These are phyloP conservation scores for Meyerozyma elateridarum DNA, from an alignment of 1,139 yeast species.

Conservation along the genomic window DNA sequence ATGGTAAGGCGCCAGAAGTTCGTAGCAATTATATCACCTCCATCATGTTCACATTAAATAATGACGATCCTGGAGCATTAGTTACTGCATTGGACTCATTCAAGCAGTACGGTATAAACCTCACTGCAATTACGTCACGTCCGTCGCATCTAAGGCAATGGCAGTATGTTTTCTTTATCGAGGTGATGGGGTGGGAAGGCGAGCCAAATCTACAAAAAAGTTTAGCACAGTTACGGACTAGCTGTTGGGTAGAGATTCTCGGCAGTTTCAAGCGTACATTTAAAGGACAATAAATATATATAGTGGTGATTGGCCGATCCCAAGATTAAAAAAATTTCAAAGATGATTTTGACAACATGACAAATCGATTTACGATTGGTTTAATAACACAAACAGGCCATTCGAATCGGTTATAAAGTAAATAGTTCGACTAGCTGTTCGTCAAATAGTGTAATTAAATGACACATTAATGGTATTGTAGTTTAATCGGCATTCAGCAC, in stretches of 20 bases:
- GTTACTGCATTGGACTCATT: constrained; percentile 62
- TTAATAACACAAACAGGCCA: no score
- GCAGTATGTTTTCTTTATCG: constrained; percentile 84
- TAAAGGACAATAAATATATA: no score
- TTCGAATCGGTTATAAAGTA: no score
- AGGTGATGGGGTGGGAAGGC: constrained; percentile 36
- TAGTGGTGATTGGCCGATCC: no score
- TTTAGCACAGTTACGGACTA: constrained; percentile 15
- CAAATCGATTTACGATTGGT: no score
- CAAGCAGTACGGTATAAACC: constrained; percentile 53
- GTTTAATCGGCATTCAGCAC: no score
- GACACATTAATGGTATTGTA: no score
- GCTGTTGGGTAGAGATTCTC: constrained; percentile 32
- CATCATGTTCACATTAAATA: constrained; percentile 61
- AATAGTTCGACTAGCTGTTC: no score
- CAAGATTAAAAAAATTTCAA: no score
- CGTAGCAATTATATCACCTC: constrained; percentile 40
- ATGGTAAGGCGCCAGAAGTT: constrained; percentile 7
- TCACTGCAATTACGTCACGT: constrained; percentile 70
- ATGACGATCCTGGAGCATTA: constrained; percentile 71
- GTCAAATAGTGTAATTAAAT: no score
- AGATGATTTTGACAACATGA: no score
- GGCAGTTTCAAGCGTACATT: no score
- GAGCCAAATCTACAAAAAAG: constrained; percentile 18
- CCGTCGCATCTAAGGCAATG: constrained; percentile 64